A percentile compares a stretch with the other conserved stretches of the same genome.
Evolutionary conservation across 2,329 filamentous ascomycete genomes (phyloP).

Genomic region (Xylariaceae sp.): DNA sequence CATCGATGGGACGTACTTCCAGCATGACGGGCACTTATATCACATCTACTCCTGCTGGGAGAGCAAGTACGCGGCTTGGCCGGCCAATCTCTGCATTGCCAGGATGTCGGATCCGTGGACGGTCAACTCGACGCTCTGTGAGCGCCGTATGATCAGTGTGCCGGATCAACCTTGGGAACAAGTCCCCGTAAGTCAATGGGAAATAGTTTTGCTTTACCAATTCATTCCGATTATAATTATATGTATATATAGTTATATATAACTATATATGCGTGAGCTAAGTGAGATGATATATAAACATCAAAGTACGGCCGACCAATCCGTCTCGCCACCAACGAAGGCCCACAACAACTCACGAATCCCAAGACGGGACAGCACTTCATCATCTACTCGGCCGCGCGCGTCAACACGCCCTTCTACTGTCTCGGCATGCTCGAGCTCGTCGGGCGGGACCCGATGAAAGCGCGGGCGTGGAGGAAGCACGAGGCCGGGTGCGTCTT

Average conservation of each 20-base stretch:
- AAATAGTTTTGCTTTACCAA: neutral
- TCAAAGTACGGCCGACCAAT: conserved; percentile 30
- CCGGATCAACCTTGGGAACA: conserved; percentile 35
- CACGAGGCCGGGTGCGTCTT: conserved; percentile 33
- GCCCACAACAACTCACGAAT: conserved; percentile 34
- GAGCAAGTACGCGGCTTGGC: conserved; percentile 33
- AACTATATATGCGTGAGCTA: neutral
- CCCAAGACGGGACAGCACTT: conserved; percentile 34
- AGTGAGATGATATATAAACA: neutral
- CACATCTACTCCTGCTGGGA: conserved; percentile 36
- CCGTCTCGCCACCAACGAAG: conserved; percentile 34
- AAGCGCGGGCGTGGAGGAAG: conserved; percentile 34
- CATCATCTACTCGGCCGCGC: conserved; percentile 34
- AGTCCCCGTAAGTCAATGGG: conserved; percentile 23
- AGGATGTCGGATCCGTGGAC: conserved; percentile 34
- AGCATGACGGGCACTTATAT: conserved; percentile 29
- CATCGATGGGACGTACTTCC: conserved; percentile 35
- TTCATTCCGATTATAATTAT: too few species aligned
- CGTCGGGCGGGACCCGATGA: conserved; percentile 33
- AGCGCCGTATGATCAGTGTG: conserved; percentile 32
- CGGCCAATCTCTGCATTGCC: conserved; percentile 34
- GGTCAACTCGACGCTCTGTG: conserved; percentile 29
- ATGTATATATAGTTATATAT: too few species aligned
- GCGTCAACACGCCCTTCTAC: conserved; percentile 35
- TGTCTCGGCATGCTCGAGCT: conserved; percentile 35